Evolutionary conservation across 2,329 filamentous ascomycete genomes (phyloP).

Genomic region (Furcasterigmium furcatum): DNA sequence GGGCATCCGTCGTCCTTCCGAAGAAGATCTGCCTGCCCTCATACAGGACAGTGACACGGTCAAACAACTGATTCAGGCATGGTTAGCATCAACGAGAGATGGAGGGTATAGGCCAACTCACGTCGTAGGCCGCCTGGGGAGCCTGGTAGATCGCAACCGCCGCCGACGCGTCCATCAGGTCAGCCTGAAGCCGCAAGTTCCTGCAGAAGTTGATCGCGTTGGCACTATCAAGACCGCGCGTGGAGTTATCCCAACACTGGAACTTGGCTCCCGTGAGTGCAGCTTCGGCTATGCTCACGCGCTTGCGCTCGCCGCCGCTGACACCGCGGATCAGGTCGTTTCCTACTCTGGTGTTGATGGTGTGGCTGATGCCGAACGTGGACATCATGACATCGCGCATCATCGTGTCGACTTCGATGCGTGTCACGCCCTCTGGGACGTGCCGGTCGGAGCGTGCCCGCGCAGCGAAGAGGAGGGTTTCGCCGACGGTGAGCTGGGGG

Average conservation of each 20-base stretch:
- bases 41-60: constrained; percentile 65
- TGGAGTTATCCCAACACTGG: constrained; percentile 40
- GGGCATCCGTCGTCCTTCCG: constrained; percentile 56
- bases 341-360: constrained; percentile 48
- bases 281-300: constrained; percentile 33
- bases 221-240: constrained; percentile 37
- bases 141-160: constrained; percentile 55
- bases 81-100: too few relatives aligned
- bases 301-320: constrained; percentile 47
- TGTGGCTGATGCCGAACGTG: constrained; percentile 52
- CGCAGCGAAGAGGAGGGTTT: constrained; percentile 60
- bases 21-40: constrained; percentile 67
- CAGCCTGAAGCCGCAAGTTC: constrained; percentile 19
- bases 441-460: constrained; percentile 45
- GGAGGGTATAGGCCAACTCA: too few relatives aligned
- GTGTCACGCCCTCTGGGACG: constrained; percentile 39
- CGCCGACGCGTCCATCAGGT: constrained; percentile 17
- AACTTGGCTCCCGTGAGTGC: constrained; percentile 20
- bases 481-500: constrained; percentile 54
- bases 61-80: constrained; percentile 41
- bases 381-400: constrained; percentile 53
- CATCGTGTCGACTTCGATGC: constrained; percentile 38
- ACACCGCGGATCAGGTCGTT: constrained; percentile 53
- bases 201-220: constrained; percentile 15
- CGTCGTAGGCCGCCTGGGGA: constrained; percentile 52